Percentiles rank a stretch among this genome's conserved stretches.
These are phyloP conservation scores for Sclerotinia sclerotiorum DNA, from an alignment of 2,329 filamentous ascomycete species.

Conservation along the genomic window DNA sequence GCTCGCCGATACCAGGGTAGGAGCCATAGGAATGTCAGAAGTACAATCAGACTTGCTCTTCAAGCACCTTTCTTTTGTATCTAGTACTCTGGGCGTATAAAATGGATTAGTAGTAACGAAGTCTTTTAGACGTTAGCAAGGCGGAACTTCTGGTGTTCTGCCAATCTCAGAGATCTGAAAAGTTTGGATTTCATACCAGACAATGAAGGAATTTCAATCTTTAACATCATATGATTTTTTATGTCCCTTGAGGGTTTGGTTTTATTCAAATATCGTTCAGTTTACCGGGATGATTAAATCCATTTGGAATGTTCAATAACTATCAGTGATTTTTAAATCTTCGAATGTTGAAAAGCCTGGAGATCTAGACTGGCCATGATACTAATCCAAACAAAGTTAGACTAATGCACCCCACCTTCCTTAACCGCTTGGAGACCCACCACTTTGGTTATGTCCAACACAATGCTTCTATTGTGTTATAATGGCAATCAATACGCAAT, in stretches of 20 bases:
- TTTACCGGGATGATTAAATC: background rate
- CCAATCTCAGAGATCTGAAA: background rate
- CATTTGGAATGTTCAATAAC: background rate
- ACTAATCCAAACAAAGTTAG: slow-evolving; percentile 14
- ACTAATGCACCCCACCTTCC: slow-evolving; percentile 11
- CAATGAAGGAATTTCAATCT: background rate
- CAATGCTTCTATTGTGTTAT: background rate
- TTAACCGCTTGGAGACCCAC: slow-evolving; percentile 7
- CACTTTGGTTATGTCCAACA: slow-evolving; percentile 12
- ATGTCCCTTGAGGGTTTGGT: background rate
- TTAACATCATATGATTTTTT: background rate
- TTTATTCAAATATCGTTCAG: background rate
- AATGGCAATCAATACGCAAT: background rate
- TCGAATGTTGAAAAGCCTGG: background rate
- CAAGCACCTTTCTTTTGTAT: background rate
- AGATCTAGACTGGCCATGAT: background rate
- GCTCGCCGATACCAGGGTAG: background rate
- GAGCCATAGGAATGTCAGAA: background rate
- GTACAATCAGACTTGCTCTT: background rate
- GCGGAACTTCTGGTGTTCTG: background rate
- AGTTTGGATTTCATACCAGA: background rate
- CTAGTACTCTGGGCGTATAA: background rate
- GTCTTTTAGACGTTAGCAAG: background rate
- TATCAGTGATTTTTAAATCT: background rate
- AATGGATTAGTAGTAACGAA: background rate